Evolutionary conservation across 2,329 filamentous ascomycete species (phyloP), one percentile per base, ranked within the genome.

Genomic region (Colletotrichum liaoningense): DNA sequence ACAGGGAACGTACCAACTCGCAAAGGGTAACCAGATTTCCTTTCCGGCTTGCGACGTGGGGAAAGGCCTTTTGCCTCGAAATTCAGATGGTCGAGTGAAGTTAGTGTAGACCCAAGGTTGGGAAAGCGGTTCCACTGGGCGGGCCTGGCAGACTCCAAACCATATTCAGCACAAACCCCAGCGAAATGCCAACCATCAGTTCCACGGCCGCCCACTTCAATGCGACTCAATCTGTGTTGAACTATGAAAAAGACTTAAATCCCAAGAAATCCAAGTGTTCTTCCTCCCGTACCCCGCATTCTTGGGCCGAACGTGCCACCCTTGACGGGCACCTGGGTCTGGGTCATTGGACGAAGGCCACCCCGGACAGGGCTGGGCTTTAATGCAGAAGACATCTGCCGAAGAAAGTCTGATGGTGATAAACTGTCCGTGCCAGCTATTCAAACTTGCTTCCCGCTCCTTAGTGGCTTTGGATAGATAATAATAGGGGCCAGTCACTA

Each of bases 261-360:
- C 42, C 19, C 42, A 22, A 49, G 42, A 49, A n/a, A 11, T 19
- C 42, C 42, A 22, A 49, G 42, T 49, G 14, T 24, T 24, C 7
- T 7, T 54, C 46, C 14, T 38, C 46, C 62, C 9, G 12, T 38
- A 63, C 62, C 62, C 62, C 62, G 62, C 62, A 35, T 63, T 54
- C n/a, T 49, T 63, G 12, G 9, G 14, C 46, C 28, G 46, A 54
- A 35, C 7, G 22, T 42, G 49, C 33, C 62, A n/a, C 54, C 28
- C 28, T 35, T 11, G 42, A 49, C 19, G 28, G 46, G 26, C 49
- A n/a, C 11, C 46, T 28, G 24, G n/a, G 16, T 9, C 12, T n/a
- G n/a, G 28, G 19, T 38, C 28, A 63, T 54, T 24, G 42, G 46
- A 54, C 28, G 62, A 24, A 5, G 62, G 22, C 16, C 46, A 54